Evolutionary conservation across 345 rosid species (phyloP).

Genomic region (Cardamine chenopodiifolia): DNA sequence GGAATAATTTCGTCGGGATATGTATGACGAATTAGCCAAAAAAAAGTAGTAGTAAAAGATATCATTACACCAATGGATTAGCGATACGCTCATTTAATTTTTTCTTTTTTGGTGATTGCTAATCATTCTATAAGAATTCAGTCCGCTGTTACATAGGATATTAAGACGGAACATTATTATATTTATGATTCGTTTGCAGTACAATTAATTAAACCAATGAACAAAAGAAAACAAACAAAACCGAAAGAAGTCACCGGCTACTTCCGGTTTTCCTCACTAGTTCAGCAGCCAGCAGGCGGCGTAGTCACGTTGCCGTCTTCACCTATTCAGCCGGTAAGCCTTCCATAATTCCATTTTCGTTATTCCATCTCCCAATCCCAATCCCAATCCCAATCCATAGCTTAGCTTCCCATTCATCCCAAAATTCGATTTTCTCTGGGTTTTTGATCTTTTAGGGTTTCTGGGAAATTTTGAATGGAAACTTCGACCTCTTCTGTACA

Average conservation of each 20-base stretch:
- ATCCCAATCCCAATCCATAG: conserved; percentile 9
- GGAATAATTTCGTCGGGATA: neutral
- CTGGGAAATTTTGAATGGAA: conserved; percentile 21
- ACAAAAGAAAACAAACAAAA: neutral
- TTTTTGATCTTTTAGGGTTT: conserved; percentile 32
- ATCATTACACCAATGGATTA: too few species aligned
- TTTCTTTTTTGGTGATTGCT: too few species aligned
- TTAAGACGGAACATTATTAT: neutral
- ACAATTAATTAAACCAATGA: neutral
- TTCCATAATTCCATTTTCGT: conserved; percentile 11
- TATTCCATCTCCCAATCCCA: conserved; percentile 2
- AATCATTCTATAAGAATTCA: too few species aligned
- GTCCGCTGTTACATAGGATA: too few species aligned
- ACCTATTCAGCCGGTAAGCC: conserved; percentile 40
- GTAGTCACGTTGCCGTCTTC: conserved; percentile 18
- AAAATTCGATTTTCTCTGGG: conserved; percentile 26
- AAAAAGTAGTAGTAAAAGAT: neutral
- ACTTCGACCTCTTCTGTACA: neutral
- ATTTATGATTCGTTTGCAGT: neutral
- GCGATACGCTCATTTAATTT: neutral
- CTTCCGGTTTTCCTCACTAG: conserved; percentile 16
- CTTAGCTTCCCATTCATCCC: conserved; percentile 19
- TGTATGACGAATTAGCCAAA: too few species aligned
- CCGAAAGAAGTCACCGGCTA: conserved; percentile 29
- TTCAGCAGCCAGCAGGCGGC: conserved; percentile 1